A percentile compares a stretch with the other conserved stretches of the same genome.
Conservation (phyloP, 2,329 filamentous ascomycete genomes). For the Ceratocystis cacaofunesta region DNA sequence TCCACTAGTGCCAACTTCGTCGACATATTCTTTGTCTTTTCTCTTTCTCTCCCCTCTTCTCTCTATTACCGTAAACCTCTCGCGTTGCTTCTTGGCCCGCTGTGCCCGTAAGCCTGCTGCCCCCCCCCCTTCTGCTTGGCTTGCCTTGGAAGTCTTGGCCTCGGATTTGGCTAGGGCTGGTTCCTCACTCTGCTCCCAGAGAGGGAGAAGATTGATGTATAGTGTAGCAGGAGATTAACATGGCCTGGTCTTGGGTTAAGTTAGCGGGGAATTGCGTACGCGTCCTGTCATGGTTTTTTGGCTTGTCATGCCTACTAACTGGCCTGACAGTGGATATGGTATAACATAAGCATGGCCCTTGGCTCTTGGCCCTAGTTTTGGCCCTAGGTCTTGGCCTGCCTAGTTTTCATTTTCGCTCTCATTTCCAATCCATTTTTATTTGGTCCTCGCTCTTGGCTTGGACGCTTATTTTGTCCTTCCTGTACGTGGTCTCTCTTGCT, state of each 20-base stretch:
- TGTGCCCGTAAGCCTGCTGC: not conserved
- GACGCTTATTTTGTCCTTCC: no score
- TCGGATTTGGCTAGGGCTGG: not conserved
- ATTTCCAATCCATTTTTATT: not conserved
- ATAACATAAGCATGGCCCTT: not conserved
- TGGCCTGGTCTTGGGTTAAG: not conserved
- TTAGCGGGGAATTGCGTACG: not conserved
- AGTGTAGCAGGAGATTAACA: not conserved
- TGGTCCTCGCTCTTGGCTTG: not conserved
- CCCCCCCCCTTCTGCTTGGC: not conserved
- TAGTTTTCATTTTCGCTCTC: not conserved
- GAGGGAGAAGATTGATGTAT: not conserved
- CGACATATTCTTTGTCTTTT: no score
- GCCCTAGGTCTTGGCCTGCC: not conserved
- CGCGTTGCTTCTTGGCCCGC: not conserved
- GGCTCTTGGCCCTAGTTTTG: not conserved
- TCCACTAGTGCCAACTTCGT: no score
- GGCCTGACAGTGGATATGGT: not conserved
- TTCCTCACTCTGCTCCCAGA: not conserved
- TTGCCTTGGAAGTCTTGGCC: not conserved
- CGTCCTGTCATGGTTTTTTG: slow-evolving; percentile 1
- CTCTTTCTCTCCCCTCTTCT: no score
- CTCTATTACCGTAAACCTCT: no score
- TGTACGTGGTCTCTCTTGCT: no score
- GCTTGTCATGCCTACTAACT: not conserved